Conservation (phyloP, 2,329 filamentous ascomycete genomes). For the Colletotrichum siamense region DNA sequence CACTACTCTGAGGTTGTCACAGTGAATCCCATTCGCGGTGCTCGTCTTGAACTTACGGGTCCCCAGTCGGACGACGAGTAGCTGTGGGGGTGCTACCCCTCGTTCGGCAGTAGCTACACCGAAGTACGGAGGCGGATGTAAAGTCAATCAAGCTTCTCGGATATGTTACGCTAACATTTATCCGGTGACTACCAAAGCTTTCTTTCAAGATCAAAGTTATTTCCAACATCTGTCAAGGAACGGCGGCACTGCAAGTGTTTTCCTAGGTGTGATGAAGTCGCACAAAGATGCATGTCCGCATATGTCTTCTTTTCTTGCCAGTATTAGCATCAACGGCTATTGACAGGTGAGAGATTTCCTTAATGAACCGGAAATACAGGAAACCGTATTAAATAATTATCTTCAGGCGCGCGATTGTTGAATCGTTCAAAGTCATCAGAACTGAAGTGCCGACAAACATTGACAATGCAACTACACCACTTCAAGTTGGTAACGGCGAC, state of each 20-base stretch:
- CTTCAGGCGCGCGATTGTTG: not conserved
- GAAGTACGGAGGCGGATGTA: not conserved
- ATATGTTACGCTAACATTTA: not conserved
- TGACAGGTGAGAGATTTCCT: not conserved
- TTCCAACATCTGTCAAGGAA: not conserved
- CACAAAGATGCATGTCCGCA: not conserved
- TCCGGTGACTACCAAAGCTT: not conserved
- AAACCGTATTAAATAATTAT: not conserved
- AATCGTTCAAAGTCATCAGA: not conserved
- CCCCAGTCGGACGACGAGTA: not conserved
- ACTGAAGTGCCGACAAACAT: not conserved
- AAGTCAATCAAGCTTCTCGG: not conserved
- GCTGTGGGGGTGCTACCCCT: not conserved
- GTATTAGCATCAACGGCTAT: not conserved
- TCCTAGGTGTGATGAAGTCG: not conserved
- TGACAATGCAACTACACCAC: conserved; percentile 2
- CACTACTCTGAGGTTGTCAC: not conserved
- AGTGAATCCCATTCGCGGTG: not conserved
- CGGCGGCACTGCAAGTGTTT: not conserved
- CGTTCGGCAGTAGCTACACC: not conserved
- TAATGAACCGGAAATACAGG: not conserved
- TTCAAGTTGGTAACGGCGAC: conserved; percentile 56
- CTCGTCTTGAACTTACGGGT: not conserved
- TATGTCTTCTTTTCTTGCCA: not conserved
- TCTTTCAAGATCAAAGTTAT: not conserved